Evolutionary conservation across 1,139 yeast genomes (phyloP).

Genomic region (Yamadazyma taylorii): DNA sequence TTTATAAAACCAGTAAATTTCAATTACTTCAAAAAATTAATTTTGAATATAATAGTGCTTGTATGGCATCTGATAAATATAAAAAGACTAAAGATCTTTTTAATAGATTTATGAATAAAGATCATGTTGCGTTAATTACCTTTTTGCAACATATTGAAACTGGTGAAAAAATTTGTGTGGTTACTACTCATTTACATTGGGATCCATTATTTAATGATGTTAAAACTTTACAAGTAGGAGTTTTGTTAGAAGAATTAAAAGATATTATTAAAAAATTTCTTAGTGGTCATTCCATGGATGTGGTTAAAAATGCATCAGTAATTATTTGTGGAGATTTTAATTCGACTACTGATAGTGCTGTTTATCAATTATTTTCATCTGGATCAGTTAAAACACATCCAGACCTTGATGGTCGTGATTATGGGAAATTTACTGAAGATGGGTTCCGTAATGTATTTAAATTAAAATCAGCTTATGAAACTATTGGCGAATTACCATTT

Average conservation of each 20-base stretch:
- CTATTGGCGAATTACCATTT: slow-evolving; percentile 86
- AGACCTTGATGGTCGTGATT: slow-evolving; percentile 84
- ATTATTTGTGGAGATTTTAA: slow-evolving; percentile 95
- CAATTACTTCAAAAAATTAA: slow-evolving; percentile 68
- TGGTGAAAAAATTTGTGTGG: slow-evolving; percentile 71
- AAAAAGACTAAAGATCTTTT: slow-evolving; percentile 93
- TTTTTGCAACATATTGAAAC: slow-evolving; percentile 72
- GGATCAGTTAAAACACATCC: slow-evolving; percentile 73
- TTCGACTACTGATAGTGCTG: slow-evolving; percentile 85
- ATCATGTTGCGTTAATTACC: slow-evolving; percentile 84
- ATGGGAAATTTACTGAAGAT: slow-evolving; percentile 87
- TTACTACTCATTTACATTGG: slow-evolving; percentile 97
- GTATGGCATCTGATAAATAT: slow-evolving; percentile 84
- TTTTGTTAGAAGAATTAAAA: slow-evolving; percentile 85
- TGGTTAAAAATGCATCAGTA: slow-evolving; percentile 66
- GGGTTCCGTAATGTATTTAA: slow-evolving; percentile 83
- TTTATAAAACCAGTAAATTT: slow-evolving; percentile 71
- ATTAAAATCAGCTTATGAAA: slow-evolving; percentile 81
- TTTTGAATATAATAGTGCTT: slow-evolving; percentile 85
- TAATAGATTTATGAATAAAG: slow-evolving; percentile 95
- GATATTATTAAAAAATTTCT: slow-evolving; percentile 52
- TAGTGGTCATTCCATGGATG: slow-evolving; percentile 48
- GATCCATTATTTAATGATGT: slow-evolving; percentile 97
- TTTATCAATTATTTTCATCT: slow-evolving; percentile 80
- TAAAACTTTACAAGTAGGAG: slow-evolving; percentile 92